A percentile compares a stretch with the other conserved stretches of the same genome.
These are phyloP conservation scores for Paraconiothyrium sp. DNA, from an alignment of 2,329 filamentous ascomycete species.

Conservation along the genomic window DNA sequence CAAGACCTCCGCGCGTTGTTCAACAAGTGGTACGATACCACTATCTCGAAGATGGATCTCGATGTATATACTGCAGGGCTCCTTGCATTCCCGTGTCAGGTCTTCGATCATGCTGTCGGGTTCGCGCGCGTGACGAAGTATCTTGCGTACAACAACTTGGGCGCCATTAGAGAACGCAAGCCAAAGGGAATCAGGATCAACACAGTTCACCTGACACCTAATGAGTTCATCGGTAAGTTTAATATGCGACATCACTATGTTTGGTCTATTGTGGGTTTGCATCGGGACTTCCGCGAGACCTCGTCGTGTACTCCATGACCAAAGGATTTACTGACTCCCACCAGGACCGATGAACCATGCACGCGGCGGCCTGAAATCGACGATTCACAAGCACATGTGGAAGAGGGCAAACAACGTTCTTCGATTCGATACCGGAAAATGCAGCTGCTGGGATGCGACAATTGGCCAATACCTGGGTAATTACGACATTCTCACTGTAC, in stretches of 20 bases:
- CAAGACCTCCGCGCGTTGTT: slow-evolving; percentile 22
- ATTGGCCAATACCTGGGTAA: slow-evolving; percentile 26
- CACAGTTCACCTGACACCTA: slow-evolving; percentile 22
- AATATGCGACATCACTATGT: neutral
- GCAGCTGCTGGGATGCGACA: slow-evolving; percentile 26
- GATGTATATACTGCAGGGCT: slow-evolving; percentile 17
- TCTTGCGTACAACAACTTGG: slow-evolving; percentile 42
- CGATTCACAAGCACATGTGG: slow-evolving; percentile 26
- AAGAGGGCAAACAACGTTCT: slow-evolving; percentile 24
- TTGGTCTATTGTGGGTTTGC: too few relatives aligned
- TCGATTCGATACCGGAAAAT: slow-evolving; percentile 16
- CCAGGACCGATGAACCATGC: slow-evolving; percentile 33
- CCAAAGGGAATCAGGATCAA: slow-evolving; percentile 32
- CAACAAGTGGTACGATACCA: slow-evolving; percentile 22
- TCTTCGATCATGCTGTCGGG: slow-evolving; percentile 40
- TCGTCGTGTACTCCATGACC: too few relatives aligned
- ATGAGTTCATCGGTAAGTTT: slow-evolving; percentile 32
- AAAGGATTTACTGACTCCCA: neutral
- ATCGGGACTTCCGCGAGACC: too few relatives aligned
- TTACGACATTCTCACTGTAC: neutral
- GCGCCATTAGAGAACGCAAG: slow-evolving; percentile 36
- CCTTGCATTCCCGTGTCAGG: slow-evolving; percentile 39
- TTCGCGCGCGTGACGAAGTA: slow-evolving; percentile 39
- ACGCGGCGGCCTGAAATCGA: slow-evolving; percentile 28
- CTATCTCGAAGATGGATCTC: slow-evolving; percentile 14